These are phyloP conservation scores for Xylaria sp. DNA, from an alignment of 2,329 filamentous ascomycete species.

Conservation along the genomic window DNA sequence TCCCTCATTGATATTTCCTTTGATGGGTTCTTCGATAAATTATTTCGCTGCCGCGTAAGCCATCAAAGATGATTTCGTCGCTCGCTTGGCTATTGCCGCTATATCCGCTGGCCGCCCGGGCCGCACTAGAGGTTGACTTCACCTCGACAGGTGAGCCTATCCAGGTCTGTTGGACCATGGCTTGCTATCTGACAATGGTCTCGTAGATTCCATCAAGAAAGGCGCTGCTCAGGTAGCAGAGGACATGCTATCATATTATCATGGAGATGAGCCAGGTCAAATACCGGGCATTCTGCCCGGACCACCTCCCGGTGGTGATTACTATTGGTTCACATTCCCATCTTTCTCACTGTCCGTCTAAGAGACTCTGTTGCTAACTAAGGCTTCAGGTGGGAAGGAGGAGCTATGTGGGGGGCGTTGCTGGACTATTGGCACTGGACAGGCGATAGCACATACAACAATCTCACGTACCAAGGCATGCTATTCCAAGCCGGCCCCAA, in stretches of 20 bases:
- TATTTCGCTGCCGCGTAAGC: background rate
- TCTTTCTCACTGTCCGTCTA: background rate
- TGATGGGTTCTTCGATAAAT: slow-evolving; percentile 5
- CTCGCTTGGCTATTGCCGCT: slow-evolving; percentile 42
- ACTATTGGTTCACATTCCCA: slow-evolving; percentile 45
- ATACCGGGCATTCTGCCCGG: slow-evolving; percentile 50
- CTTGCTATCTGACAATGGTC: background rate
- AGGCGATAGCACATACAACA: slow-evolving; percentile 63
- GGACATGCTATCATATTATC: slow-evolving; percentile 47
- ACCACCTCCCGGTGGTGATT: slow-evolving; percentile 45
- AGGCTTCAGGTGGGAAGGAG: slow-evolving; percentile 63
- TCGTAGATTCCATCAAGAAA: slow-evolving; percentile 46
- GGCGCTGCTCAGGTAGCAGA: slow-evolving; percentile 46
- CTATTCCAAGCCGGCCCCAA: slow-evolving; percentile 59
- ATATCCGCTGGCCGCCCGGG: slow-evolving; percentile 43
- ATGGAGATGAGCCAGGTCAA: slow-evolving; percentile 56
- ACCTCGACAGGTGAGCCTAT: slow-evolving; percentile 42
- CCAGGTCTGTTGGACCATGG: background rate
- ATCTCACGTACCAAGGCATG: slow-evolving; percentile 57
- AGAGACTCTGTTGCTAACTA: slow-evolving; percentile 22
- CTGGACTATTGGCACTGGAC: slow-evolving; percentile 69
- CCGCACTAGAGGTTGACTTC: slow-evolving; percentile 47
- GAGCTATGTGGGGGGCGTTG: slow-evolving; percentile 63
- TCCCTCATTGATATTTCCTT: background rate
- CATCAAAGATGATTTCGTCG: slow-evolving; percentile 39